Base-by-base conservation (phyloP, 805 yeast genomes). In the Zygoascus biomembranicola region DNA sequence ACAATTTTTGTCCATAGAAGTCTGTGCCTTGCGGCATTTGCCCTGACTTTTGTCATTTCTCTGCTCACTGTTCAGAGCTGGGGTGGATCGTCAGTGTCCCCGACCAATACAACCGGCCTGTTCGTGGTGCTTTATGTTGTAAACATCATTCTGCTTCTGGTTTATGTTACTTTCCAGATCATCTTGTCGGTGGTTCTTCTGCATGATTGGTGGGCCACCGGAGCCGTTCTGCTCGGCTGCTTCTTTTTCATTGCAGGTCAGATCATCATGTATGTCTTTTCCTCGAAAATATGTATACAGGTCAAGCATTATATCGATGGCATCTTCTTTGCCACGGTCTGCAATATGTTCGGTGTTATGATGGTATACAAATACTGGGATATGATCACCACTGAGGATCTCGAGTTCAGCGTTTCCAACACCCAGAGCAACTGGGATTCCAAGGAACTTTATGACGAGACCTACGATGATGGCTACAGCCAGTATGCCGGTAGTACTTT, bases 321-420 rank as follows among this genome's bases (percentile, higher is more conserved):
- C 0, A 69, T 89, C 32, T 85, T 92, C 64, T 88, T 90, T 63
- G 94, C 89, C 32, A 79, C 94, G 26, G 63, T 89, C 37, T 80
- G 96, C 65, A 88, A 88, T 65, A 66, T 89, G 49, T 85, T 89
- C 63, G 78, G 95, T 3, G 72, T 86, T 52, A 90, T 94, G 96
- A 92, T 94, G 98, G 76, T 92, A 50, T 92, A 90, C 74, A 90
- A 94, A 70, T 88, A 82, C 61, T 92, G 98, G 97, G 97, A 90
- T 64, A 89, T 90, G 78, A 84, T 92, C 51, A 94, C 98, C 11
- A 82, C 84, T 54, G 98, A 92, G 63, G 98, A 94, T 67, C 81
- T 92, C 61, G 99, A 92, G 70, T 94, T 92, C 69, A 81, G 89
- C 49, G 94, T 88, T 50, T 76, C 81, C 55, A 73, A 74, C 41